Base-by-base conservation (phyloP, 163 green algal species). In the Chlorella variabilis region DNA sequence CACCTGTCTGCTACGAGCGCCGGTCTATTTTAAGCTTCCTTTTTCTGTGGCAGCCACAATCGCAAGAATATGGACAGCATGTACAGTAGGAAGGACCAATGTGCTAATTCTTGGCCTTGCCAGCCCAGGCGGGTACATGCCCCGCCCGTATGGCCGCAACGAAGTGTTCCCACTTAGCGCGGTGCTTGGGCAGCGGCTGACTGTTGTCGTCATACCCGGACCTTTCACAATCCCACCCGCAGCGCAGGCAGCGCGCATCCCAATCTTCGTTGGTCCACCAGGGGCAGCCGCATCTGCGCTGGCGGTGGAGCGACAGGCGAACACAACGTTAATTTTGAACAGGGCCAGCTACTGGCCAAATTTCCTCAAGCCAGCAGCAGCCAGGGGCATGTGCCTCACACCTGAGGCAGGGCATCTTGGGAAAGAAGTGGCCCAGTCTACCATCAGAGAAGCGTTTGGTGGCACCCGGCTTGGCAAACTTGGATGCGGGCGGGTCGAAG, bases 211-310 rank as follows among this genome's bases (percentile, higher is more conserved):
- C 93, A 69, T 97, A 97, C 2, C 82, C 82, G 23, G 18, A 80
- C 9, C 63, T 56, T 84, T 97, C 90, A 75, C 92, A 96, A 62
- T 90, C 87, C 93, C 93, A 97, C 0, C 85, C 83, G 84, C 92
- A 95, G 63, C 91, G 83, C 3, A 91, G 78, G 80, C 93, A 97
- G 25, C 71, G 74, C 3, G 90, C 93, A 77, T 96, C 88, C 93
- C 93, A 97, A 63, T 96, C 93, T 66, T 96, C 93, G 2, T 89
- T 91, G 27, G 88, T 84, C 93, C 93, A 97, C 93, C 93, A 97
- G 21, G 93, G 92, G 83, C 92, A 96, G 18, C 93, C 93, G 68
- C 93, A 89, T 62, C 80, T 85, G 71, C 8, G n/a, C 49, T 38
- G 59, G 29, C 21, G 31, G 33, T 2, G 75, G 41, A 63, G 23